phyloP scores from a whole-genome alignment of 2,329 filamentous ascomycete genomes.

The Clonostachys chloroleuca region DNA sequence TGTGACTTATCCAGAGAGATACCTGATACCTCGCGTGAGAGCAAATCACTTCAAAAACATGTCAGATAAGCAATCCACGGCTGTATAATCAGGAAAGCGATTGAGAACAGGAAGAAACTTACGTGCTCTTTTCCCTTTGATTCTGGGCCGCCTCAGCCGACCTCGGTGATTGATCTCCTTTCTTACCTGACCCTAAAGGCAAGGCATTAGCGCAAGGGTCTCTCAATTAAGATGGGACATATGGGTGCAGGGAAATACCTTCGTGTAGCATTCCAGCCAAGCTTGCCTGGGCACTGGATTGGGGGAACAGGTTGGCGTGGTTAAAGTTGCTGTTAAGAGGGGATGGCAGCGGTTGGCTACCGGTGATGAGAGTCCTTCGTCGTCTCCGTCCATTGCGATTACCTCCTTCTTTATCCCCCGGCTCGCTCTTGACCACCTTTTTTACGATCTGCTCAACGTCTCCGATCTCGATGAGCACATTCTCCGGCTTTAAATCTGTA shows the following conservation, averaged over 20 bases:
- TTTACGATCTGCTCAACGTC: constrained; percentile 99
- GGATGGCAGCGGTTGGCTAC: constrained; percentile 92
- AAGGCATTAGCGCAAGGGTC: background rate
- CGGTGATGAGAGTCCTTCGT: constrained; percentile 90
- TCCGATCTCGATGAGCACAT: constrained; percentile 97
- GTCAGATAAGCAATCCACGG: background rate
- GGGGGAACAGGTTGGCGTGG: constrained; percentile 65
- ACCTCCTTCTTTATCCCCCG: constrained; percentile 75
- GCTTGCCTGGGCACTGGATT: constrained; percentile 64
- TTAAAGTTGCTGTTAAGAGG: constrained; percentile 91
- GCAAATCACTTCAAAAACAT: constrained; percentile 50
- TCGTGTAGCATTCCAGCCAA: constrained; percentile 83
- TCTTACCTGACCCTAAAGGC: constrained; percentile 13
- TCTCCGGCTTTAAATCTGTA: constrained; percentile 95
- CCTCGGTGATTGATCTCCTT: constrained; percentile 42
- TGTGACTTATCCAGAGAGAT: constrained; percentile 82
- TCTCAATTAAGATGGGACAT: too few species aligned
- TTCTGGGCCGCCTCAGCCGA: constrained; percentile 64
- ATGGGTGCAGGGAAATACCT: constrained; percentile 41
- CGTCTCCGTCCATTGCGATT: constrained; percentile 88
- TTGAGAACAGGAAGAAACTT: constrained; percentile 32
- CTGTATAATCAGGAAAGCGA: background rate
- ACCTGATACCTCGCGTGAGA: constrained; percentile 89
- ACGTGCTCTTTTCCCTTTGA: constrained; percentile 91
- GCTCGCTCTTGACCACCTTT: constrained; percentile 83